Evolutionary conservation across 2,329 filamentous ascomycete genomes (phyloP).

Genomic region (Juglanconis sp.): DNA sequence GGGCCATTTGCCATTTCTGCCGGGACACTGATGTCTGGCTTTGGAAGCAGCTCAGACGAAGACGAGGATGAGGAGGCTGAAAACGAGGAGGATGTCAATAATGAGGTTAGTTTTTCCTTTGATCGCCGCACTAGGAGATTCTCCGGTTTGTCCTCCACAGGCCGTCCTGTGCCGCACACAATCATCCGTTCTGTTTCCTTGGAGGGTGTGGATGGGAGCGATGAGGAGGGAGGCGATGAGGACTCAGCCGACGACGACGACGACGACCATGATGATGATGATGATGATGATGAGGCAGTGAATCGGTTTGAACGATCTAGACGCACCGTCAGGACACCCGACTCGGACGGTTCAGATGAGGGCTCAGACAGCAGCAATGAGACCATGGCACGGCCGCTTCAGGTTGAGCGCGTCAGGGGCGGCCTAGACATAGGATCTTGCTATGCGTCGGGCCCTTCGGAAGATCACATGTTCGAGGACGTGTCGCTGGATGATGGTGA

Average conservation of each 20-base stretch:
- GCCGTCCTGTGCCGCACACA: slow-evolving; percentile 6
- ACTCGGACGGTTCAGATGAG: background rate
- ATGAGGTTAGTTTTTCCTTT: slow-evolving; percentile 55
- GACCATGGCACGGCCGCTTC: background rate
- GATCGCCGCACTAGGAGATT: slow-evolving; percentile 17
- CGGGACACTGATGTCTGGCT: slow-evolving; percentile 79
- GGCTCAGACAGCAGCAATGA: background rate
- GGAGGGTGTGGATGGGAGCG: slow-evolving; percentile 1
- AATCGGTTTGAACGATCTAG: background rate
- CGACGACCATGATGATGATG: background rate
- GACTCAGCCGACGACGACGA: slow-evolving; percentile 5
- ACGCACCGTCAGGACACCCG: background rate
- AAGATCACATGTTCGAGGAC: slow-evolving; percentile 14
- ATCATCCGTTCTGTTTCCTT: slow-evolving; percentile 7
- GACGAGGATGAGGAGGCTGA: slow-evolving; percentile 94
- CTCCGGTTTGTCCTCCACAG: slow-evolving; percentile 11
- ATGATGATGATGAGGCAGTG: background rate
- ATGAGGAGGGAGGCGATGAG: background rate
- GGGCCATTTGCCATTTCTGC: slow-evolving; percentile 70
- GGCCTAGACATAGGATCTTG: background rate
- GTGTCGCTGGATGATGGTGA: slow-evolving; percentile 14
- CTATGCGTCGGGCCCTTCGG: background rate
- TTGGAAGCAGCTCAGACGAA: slow-evolving; percentile 92
- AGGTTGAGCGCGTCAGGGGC: background rate
- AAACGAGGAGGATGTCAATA: slow-evolving; percentile 70